phyloP scores from a whole-genome alignment of 345 rosid genomes.

The Carallia pectinifolia region DNA sequence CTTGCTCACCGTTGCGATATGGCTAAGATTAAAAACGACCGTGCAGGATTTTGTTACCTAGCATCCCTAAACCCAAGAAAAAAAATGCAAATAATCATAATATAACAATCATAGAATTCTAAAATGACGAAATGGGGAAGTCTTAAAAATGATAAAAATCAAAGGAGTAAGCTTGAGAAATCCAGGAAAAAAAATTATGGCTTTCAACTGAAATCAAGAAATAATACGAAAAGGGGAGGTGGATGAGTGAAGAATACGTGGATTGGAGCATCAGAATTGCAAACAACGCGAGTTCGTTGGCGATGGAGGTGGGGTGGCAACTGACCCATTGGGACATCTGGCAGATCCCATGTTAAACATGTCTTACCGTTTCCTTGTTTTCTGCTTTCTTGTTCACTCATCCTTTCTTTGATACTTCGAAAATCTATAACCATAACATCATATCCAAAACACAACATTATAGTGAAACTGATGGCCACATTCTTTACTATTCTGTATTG shows the following conservation, averaged over 20 bases:
- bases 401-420: not conserved
- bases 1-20: not conserved
- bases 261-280: conserved; percentile 67
- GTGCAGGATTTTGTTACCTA: too few relatives aligned
- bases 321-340: conserved; percentile 61
- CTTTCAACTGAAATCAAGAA: not conserved
- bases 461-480: too few relatives aligned
- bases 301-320: conserved; percentile 78
- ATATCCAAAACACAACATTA: too few relatives aligned
- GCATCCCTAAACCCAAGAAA: too few relatives aligned
- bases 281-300: conserved; percentile 62
- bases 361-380: conserved; percentile 11
- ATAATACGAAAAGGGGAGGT: not conserved
- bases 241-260: conserved; percentile 40
- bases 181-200: not conserved
- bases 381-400: conserved; percentile 16
- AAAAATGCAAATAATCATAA: too few relatives aligned
- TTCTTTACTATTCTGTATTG: too few relatives aligned
- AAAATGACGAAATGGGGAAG: not conserved
- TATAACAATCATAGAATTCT: too few relatives aligned
- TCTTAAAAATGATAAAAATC: not conserved
- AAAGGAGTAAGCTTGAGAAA: not conserved
- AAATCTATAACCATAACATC: too few relatives aligned
- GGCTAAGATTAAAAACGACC: too few relatives aligned
- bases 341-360: conserved; percentile 49